Conservation (phyloP, 331 rosid species). For the Rosa hybrid region DNA sequence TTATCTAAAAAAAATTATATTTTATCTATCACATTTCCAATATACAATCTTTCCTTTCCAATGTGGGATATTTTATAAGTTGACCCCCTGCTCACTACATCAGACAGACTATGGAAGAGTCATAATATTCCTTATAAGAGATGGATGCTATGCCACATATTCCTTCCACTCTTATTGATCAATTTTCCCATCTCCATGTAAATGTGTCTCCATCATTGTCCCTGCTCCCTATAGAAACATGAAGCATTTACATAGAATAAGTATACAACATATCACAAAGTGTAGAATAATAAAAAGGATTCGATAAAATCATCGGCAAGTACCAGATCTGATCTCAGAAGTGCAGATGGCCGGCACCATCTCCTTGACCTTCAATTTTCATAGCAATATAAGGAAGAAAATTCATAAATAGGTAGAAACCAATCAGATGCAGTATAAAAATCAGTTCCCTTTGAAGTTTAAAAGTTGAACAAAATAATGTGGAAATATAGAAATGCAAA, state of each 20-base stretch:
- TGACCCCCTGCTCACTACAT: no score
- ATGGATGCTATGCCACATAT: conserved; percentile 54
- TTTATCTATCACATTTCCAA: no score
- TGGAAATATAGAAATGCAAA: no score
- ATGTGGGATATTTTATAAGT: no score
- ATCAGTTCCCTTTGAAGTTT: no score
- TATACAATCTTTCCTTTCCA: no score
- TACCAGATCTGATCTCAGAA: conserved; percentile 58
- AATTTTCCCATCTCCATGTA: conserved; percentile 73
- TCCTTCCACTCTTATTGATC: conserved; percentile 73
- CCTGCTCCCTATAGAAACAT: conserved; percentile 10
- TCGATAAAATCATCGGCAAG: conserved; percentile 54
- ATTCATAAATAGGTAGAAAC: no score
- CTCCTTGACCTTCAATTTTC: conserved; percentile 53
- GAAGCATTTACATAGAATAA: neutral
- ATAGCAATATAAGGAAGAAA: no score
- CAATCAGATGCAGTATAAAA: no score
- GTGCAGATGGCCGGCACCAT: conserved; percentile 56
- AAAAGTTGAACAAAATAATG: no score
- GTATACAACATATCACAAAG: conserved; percentile 4
- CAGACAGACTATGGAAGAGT: conserved; percentile 47
- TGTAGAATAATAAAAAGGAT: conserved; percentile 28
- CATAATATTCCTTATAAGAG: conserved; percentile 62
- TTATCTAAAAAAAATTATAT: no score
- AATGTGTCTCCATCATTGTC: conserved; percentile 66